Base-by-base conservation (phyloP, 116 monocot species). In the Trichopus zeylanicus region DNA sequence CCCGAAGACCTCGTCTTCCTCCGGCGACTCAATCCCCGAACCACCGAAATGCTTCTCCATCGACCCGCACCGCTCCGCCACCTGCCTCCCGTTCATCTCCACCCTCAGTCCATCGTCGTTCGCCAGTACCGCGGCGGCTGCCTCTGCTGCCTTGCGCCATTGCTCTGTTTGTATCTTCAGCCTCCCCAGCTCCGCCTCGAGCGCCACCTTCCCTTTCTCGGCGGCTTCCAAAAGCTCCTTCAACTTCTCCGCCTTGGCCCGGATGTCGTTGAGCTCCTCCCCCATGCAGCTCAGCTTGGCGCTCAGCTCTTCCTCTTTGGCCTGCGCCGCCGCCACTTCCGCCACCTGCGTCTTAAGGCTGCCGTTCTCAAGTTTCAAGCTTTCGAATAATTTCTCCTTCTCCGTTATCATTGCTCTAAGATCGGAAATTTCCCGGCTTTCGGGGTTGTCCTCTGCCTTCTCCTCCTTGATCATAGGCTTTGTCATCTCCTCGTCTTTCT, bases 121-220 rank as follows among this genome's bases (percentile, higher is more conserved):
- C 0, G 72, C 70, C 4, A 90, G 66, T 18, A 86, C 76, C 1
- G 76, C 74, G 0, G 95, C 87, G 0, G 95, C 95, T 0, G 76
- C 84, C 48, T 87, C 84, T 0, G 97, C 97, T 0, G 97, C 97
- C 80, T 91, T 98, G 42, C 79, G 62, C 91, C 97, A 91, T 54
- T 91, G 97, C 42, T 91, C 91, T 5, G 75, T 82, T 64, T 82
- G 84, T 27, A 88, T 71, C 69, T 74, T 72, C 65, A 88, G 49
- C 66, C 55, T 63, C 75, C 62, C 69, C 84, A 79, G 70, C 72
- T 91, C 91, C 16, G 68, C 55, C 57, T 98, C 87, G 28, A 91
- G 16, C 20, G 75, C 60, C 10, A 65, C 58, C 51, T 63, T 78
- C 20, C 69, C 76, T 0, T 33, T 61, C 54, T 79, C 84, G 26